Base-by-base conservation (phyloP, 768 basidiomycete genomes). In the Russula emetica region DNA sequence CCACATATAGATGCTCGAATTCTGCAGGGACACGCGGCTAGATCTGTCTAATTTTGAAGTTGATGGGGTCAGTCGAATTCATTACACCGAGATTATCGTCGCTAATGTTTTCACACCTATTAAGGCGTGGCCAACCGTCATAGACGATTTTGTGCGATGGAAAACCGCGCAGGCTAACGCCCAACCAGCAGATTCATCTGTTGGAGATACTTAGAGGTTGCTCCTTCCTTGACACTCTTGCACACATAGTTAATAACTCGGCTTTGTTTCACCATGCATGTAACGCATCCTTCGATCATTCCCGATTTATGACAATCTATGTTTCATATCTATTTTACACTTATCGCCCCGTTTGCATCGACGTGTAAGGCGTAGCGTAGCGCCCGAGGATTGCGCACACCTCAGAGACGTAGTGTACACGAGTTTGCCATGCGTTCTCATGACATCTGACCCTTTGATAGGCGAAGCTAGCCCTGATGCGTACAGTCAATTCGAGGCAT, bases 91-190 rank as follows among this genome's bases (percentile, higher is more conserved):
- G 30, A 34, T 53, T 49, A 34, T 5, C 45, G 8, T 57, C 7
- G 5, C 45, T 28, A 49, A 49, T 54, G 53, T 59, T 51, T n/a
- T 54, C 50, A 30, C 44, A 62, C 44, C 34, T 45, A n/a, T 24
- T 6, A 28, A 90, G 88, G 87, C 89, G 38, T 92, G 91, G 91
- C 91, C 91, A 0, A 88, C 89, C 16, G 76, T 91, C 66, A 74
- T 92, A 51, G 91, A 93, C 69, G 85, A 90, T 65, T 93, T 92
- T 70, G 88, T 85, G 6, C 71, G 72, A 2, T 90, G 85, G 87
- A 90, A 86, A 71, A 77, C 73, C 63, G 63, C 61, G 6, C 75
- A 67, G 62, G n/a, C 18, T n/a, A 38, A 49, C 45, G 36, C 49
- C 18, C 50, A 44, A 30, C 38, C 45, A 10, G 40, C 38, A 34